Base-by-base conservation (phyloP, 2,329 filamentous ascomycete genomes). In the Nemania sp. region DNA sequence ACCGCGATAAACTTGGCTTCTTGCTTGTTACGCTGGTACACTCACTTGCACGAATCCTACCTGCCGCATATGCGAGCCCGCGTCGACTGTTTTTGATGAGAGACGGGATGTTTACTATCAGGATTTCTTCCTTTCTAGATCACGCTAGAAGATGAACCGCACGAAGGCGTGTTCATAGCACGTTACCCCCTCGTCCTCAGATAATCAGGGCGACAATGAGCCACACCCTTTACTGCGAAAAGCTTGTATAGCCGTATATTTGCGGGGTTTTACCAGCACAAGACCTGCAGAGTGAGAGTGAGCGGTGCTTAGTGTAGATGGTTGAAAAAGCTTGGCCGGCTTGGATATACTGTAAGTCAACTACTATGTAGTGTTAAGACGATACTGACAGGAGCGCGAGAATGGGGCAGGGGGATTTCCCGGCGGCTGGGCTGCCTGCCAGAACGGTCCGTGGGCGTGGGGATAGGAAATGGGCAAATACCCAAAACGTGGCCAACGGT, bases 401-500 rank as follows among this genome's bases (percentile, higher is more conserved):
- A 52, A 56, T 38, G 51, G 61, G 64, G 54, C 26, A 47, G 54
- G 20, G 20, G 55, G 51, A 38, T 24, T 49, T 45, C n/a, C 45
- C 57, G 27, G 62, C 47, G 38, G 52, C 53, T 61, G 43, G 55
- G 49, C 49, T 68, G 68, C 57, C 64, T 58, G 55, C 59, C 64
- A 64, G 56, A 55, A 41, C 45, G 35, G 47, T 35, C 52, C 27
- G 67, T 68, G 61, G 41, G 22, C 52, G 53, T 49, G 24, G 41
- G 41, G 38, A 56, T 41, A n/a, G 29, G 49, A 65, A 52, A 67
- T 63, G 62, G 66, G 62, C 54, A 55, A 65, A 64, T 64, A 35
- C 58, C 55, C 56, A 69, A 70, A 70, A 70, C 69, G 69, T 70
- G 69, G 69, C 60, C 66, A 69, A 70, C 69, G 69, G 66, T 66